These are phyloP conservation scores for Sphagnum tenellum DNA, from an alignment of 225 moss, liverwort and hornwort genomes.

Conservation along the genomic window DNA sequence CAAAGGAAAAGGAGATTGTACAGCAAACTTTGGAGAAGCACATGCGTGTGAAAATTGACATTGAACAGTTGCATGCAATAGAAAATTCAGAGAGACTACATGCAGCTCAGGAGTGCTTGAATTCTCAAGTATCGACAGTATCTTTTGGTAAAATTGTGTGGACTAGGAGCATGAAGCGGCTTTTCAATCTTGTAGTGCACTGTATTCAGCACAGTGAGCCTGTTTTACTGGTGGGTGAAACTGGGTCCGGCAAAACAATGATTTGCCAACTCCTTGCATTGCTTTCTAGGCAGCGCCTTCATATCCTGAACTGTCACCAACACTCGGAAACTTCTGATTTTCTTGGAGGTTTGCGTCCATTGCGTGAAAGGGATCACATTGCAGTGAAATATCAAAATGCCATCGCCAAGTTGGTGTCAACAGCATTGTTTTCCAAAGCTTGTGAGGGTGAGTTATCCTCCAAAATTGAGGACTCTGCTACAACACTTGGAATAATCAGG, in stretches of 20 bases:
- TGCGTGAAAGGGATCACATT: slow-evolving; percentile 75
- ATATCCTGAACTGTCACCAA: slow-evolving; percentile 97
- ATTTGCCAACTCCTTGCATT: slow-evolving; percentile 80
- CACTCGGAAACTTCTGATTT: slow-evolving; percentile 97
- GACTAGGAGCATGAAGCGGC: slow-evolving; percentile 86
- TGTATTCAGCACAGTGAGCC: slow-evolving; percentile 74
- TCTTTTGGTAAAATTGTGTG: slow-evolving; percentile 87
- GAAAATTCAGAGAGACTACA: slow-evolving; percentile 42
- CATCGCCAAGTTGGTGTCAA: slow-evolving; percentile 31
- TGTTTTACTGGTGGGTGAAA: slow-evolving; percentile 89
- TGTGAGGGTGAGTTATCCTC: slow-evolving; percentile 38
- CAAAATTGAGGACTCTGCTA: slow-evolving; percentile 55
- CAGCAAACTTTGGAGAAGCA: slow-evolving; percentile 74
- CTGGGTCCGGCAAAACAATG: slow-evolving; percentile 93
- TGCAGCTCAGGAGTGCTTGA: slow-evolving; percentile 37
- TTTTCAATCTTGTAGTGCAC: slow-evolving; percentile 82
- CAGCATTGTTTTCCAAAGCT: slow-evolving; percentile 24
- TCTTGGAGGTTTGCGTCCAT: slow-evolving; percentile 87
- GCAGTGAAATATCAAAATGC: slow-evolving; percentile 50
- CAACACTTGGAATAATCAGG: slow-evolving; percentile 37
- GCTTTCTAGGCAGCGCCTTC: slow-evolving; percentile 52
- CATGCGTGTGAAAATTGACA: slow-evolving; percentile 81
- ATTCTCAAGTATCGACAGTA: slow-evolving; percentile 30
- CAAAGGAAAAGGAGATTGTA: slow-evolving; percentile 76
- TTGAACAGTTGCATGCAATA: slow-evolving; percentile 56